A percentile compares a stretch with the other conserved stretches of the same genome.
These are phyloP conservation scores for Tylopilus subfusipes DNA, from an alignment of 768 basidiomycete species.

Conservation along the genomic window DNA sequence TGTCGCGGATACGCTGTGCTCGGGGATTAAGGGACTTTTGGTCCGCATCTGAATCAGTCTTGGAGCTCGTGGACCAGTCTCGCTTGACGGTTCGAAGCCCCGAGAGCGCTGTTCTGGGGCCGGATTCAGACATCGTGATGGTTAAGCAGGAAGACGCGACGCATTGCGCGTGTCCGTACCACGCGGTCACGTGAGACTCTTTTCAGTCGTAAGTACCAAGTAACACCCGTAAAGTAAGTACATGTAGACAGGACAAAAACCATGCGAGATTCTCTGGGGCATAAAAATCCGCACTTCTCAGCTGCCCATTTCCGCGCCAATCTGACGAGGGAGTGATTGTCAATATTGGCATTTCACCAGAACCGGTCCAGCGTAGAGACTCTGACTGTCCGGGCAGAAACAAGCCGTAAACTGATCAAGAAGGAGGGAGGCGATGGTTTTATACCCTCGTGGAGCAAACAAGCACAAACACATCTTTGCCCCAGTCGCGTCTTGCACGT, in stretches of 20 bases:
- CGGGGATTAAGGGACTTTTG: slow-evolving; percentile 23
- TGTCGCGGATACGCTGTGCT: slow-evolving; percentile 49
- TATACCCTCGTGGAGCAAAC: slow-evolving; percentile 30
- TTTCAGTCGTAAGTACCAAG: too few species aligned
- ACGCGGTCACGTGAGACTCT: slow-evolving; percentile 23
- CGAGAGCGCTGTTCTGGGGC: slow-evolving; percentile 42
- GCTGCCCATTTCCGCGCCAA: slow-evolving; percentile 52
- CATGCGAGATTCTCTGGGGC: slow-evolving; percentile 29
- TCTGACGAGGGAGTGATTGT: slow-evolving; percentile 49
- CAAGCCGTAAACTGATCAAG: slow-evolving; percentile 39
- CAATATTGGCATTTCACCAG: slow-evolving; percentile 71
- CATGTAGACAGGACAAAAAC: slow-evolving; percentile 34
- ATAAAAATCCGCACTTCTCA: slow-evolving; percentile 40
- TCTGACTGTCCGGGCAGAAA: slow-evolving; percentile 76
- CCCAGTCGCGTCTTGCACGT: slow-evolving; percentile 19
- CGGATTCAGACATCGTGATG: slow-evolving; percentile 27
- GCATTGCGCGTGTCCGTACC: not conserved
- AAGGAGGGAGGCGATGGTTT: slow-evolving; percentile 3
- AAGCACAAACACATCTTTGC: slow-evolving; percentile 22
- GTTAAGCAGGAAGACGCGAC: not conserved
- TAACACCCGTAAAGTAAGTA: not conserved
- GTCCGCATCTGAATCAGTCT: slow-evolving; percentile 19
- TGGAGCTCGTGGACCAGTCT: slow-evolving; percentile 56
- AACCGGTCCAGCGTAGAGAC: slow-evolving; percentile 70
- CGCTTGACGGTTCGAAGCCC: slow-evolving; percentile 60